Conservation (phyloP, 257 asterid genomes). For the Solanum etuberosum region DNA sequence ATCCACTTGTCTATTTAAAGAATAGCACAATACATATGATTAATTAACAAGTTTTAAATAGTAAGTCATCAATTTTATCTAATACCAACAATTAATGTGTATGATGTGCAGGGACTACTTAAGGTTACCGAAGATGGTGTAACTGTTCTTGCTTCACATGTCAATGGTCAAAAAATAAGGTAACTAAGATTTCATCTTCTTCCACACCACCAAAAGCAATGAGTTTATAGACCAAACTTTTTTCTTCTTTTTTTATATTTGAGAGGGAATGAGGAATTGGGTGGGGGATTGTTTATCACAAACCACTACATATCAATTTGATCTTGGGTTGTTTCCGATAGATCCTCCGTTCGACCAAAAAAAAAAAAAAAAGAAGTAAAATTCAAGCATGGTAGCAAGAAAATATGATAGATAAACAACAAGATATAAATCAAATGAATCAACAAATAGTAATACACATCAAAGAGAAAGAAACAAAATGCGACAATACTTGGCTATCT, state of each 20-base stretch:
- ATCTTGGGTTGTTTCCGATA: not conserved
- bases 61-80: not conserved
- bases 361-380: no score
- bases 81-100: no score
- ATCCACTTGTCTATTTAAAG: not conserved
- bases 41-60: not conserved
- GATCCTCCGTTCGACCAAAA: not conserved
- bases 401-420: not conserved
- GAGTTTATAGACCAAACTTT: not conserved
- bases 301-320: not conserved
- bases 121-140: constrained; percentile 52
- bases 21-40: not conserved
- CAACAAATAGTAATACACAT: no score
- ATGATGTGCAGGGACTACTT: constrained; percentile 40
- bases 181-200: not conserved
- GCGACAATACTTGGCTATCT: no score
- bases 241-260: not conserved
- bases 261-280: not conserved
- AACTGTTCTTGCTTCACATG: constrained; percentile 37
- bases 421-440: not conserved
- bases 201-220: not conserved
- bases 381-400: not conserved
- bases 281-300: not conserved
- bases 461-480: no score
- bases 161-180: constrained; percentile 43